Evolutionary conservation across 2,329 filamentous ascomycete species (phyloP), one percentile per base, ranked within the genome.

Genomic region (Xylaria sp.): DNA sequence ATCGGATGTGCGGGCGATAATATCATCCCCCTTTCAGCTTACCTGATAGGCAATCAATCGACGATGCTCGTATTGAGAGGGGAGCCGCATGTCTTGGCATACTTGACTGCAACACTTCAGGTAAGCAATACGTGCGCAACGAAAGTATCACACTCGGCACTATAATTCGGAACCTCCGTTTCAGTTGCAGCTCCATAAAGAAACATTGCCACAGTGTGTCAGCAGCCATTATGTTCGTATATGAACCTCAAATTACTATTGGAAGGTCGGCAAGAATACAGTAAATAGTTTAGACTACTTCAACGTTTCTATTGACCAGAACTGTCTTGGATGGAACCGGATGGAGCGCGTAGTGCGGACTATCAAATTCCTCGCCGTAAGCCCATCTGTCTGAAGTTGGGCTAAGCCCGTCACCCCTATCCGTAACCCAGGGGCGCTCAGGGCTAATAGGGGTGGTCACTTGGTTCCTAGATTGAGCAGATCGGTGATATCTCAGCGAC

Each of bases 241-340:
- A 48, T 15, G 10, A 48, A 15, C 46, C 18, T 30, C n/a, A 13
- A 30, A 50, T 9, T 30, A 6, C 15, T 8, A 50, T 50, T 30
- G 48, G 28, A 32, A 32, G 15, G 10, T 32, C 12, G 2, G 28
- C 9, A 6, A 20, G 4, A 20, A n/a, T 52, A 20, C 20, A 15
- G 28, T 12, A 32, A 30, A 32, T 41, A 30, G 39, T 20, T 32
- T 65, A 65, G 9, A 50, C 65, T 39, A 56, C 50, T 5, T 68
- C 56, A 4, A 62, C 43, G 23, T 20, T 12, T 28, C 57, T 52
- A 41, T 65, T 46, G 20, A 53, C 66, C 10, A 61, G 46, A 30
- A 39, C 36, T 3, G 50, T 46, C 48, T 46, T 61, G 1, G 62
- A 65, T 36, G 66, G 62, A 8, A 65, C 15, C 25, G 55, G 46